Evolutionary conservation across 306 rosid genomes (phyloP).

Genomic region (Heteromeles arbutifolia): DNA sequence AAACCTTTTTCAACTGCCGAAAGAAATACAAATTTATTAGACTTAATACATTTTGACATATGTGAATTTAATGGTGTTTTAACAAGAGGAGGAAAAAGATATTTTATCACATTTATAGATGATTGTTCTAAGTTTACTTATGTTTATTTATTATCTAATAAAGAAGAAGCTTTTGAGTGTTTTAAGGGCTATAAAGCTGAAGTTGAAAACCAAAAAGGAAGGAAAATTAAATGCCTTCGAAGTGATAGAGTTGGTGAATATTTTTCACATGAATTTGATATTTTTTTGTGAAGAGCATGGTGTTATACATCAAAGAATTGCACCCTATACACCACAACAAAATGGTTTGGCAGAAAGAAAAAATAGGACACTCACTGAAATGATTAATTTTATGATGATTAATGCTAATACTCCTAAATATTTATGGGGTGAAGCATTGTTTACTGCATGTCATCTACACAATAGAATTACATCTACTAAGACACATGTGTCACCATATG

Average conservation of each 20-base stretch:
- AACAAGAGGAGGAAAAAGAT: too few species aligned
- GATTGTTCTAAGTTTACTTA: too few species aligned
- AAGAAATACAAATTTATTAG: neutral
- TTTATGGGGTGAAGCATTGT: neutral
- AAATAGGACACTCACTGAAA: neutral
- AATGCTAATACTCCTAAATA: neutral
- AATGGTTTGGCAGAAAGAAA: too few species aligned
- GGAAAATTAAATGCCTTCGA: too few species aligned
- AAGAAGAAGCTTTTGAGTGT: too few species aligned
- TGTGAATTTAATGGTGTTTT: too few species aligned
- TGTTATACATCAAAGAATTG: neutral
- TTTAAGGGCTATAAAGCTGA: too few species aligned
- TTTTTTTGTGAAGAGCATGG: slow-evolving; percentile 1
- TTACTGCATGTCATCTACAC: neutral
- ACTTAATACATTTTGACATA: too few species aligned
- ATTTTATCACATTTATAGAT: too few species aligned
- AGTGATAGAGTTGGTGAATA: neutral
- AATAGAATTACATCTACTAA: neutral
- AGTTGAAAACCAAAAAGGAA: too few species aligned
- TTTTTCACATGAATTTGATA: neutral
- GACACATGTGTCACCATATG: neutral
- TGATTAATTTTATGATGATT: neutral
- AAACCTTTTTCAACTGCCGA: neutral
- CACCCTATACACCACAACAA: too few species aligned
- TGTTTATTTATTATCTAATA: too few species aligned